Evolutionary conservation across 495 filamentous ascomycete genomes (phyloP).

Genomic region (Penicillium atrosanguineum): DNA sequence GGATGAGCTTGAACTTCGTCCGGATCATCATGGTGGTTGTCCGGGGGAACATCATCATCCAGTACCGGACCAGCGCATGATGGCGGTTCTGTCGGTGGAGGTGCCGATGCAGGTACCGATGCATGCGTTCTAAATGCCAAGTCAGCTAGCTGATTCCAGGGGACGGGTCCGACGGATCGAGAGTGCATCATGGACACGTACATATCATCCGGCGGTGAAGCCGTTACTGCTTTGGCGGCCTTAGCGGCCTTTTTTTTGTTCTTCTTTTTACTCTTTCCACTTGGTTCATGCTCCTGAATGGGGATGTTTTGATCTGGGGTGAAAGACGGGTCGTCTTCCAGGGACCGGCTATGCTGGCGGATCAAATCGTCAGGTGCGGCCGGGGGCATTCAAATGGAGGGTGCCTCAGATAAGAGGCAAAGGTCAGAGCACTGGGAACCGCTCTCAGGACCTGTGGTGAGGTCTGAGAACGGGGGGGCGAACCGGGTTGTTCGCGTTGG

Average conservation of each 20-base stretch:
- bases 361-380: conserved; percentile 46
- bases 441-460: conserved; percentile 34
- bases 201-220: conserved; percentile 41
- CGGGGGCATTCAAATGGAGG: conserved; percentile 46
- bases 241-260: conserved; percentile 43
- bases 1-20: conserved; percentile 8
- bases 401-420: conserved; percentile 34
- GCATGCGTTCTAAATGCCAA: conserved; percentile 5
- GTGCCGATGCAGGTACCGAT: conserved; percentile 25
- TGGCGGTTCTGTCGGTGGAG: conserved; percentile 30
- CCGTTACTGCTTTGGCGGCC: conserved; percentile 33
- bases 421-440: conserved; percentile 13
- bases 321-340: conserved; percentile 36
- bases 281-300: conserved; percentile 39
- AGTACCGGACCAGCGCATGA: conserved; percentile 28
- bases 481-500: conserved; percentile 2
- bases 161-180: not conserved
- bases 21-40: conserved; percentile 13
- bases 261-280: conserved; percentile 48
- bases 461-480: conserved; percentile 40
- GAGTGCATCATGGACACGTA: conserved; percentile 23
- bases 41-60: conserved; percentile 15
- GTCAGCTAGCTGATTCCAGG: not conserved
- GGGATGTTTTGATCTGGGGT: conserved; percentile 23
- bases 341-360: conserved; percentile 42